Evolutionary conservation across 2,329 filamentous ascomycete genomes (phyloP), one percentile per base, ranked within the genome.

Genomic region (Fusarium sp.): DNA sequence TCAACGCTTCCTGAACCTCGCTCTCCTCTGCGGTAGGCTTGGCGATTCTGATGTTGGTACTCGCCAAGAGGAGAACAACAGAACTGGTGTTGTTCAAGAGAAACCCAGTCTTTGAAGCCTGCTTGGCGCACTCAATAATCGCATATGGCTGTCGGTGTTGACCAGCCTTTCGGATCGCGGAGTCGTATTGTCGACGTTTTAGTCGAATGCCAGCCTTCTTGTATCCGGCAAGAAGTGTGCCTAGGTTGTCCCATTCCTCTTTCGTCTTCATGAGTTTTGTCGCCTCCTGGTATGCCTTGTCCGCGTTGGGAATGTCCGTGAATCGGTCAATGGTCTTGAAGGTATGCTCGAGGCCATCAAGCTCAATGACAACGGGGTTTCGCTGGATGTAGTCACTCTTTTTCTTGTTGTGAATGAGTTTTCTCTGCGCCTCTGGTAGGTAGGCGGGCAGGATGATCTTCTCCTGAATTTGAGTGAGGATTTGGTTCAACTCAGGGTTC

Each of bases 391-490:
- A 77, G 66, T 82, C 78, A 67, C 81, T 78, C 75, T 83, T 80
- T 64, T 81, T 82, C 15, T 74, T 66, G 60, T 81, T 78, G 78
- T 82, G 84, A 70, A 91, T 77, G 61, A 85, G 81, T 68, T 84
- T 80, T 70, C 82, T 84, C 78, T 90, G 85, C 50, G 79, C 77
- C 27, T 75, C 58, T 22, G 83, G 81, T 27, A 92, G 85, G 74
- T 88, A 85, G 32, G 82, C 78, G n/a, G 88, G 88, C 41, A 91
- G 78, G 75, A 91, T 85, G 75, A 89, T 83, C 69, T 85, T 85
- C 45, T 83, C 78, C 67, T 88, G 87, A 73, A 91, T 83, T 22
- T 72, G 77, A 40, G 77, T 75, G 63, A 92, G 84, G 32, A 83
- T 73, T 14, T 75, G 59, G 75, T 90, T 84, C 62, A 92, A 83